Conservation (phyloP, 2,329 filamentous ascomycete species). For the Colletotrichum graminicola region DNA sequence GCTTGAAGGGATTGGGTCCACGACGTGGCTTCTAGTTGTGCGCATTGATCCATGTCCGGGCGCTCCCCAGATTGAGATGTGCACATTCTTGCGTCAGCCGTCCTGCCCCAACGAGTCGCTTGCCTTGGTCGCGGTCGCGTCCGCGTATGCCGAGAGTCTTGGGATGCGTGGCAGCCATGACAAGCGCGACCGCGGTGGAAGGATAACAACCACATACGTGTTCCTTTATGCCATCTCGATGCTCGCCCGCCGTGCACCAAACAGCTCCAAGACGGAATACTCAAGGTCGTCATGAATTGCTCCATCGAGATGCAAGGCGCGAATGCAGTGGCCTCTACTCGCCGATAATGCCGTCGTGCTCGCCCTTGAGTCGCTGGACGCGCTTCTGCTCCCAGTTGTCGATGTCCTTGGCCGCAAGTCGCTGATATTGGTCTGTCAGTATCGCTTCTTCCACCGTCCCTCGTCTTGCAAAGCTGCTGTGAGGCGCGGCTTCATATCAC, state of each 20-base stretch:
- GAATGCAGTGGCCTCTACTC: constrained; percentile 48
- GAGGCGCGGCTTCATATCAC: constrained; percentile 51
- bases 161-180: neutral
- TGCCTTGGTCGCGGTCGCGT: constrained; percentile 3
- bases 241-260: neutral
- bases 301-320: constrained; percentile 28
- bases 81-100: constrained; percentile 34
- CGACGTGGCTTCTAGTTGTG: constrained; percentile 16
- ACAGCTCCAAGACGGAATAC: neutral
- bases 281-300: neutral
- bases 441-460: constrained; percentile 46
- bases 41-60: constrained; percentile 33
- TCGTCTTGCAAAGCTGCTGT: neutral
- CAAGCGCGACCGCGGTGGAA: neutral
- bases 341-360: constrained; percentile 82
- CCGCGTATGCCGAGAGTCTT: neutral
- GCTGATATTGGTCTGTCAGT: constrained; percentile 74
- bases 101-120: constrained; percentile 21
- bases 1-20: constrained; percentile 21
- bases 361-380: constrained; percentile 88
- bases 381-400: constrained; percentile 98
- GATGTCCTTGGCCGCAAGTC: constrained; percentile 87
- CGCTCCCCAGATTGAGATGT: constrained; percentile 37
- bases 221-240: constrained; percentile 23
- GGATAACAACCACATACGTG: constrained; percentile 7